Conservation (phyloP, 306 rosid species). For the Potentilla sterilis region DNA sequence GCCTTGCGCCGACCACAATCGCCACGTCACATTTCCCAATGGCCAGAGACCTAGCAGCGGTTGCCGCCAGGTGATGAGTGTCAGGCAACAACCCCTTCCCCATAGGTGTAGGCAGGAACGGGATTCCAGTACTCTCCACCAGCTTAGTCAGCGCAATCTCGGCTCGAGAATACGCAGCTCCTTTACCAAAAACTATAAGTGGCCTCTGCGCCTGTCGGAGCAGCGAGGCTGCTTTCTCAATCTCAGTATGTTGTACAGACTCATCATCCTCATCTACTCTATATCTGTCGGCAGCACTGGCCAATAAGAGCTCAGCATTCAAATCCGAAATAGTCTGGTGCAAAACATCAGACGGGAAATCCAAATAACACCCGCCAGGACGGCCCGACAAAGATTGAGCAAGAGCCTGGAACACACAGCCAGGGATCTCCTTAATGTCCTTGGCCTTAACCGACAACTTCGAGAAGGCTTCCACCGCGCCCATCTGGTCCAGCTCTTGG, state of each 20-base stretch:
- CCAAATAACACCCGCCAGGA: constrained; percentile 86
- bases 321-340: constrained; percentile 56
- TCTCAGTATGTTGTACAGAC: neutral
- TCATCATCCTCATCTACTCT: no score
- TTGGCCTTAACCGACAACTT: constrained; percentile 66
- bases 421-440: constrained; percentile 58
- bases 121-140: constrained; percentile 79
- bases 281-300: constrained; percentile 34
- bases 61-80: constrained; percentile 74
- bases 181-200: constrained; percentile 83
- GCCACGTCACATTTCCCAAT: constrained; percentile 94
- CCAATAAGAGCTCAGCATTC: constrained; percentile 58
- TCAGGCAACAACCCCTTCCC: constrained; percentile 86
- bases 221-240: constrained; percentile 51
- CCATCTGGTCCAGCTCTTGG: constrained; percentile 89
- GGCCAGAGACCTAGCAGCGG: constrained; percentile 87
- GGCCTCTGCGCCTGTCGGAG: constrained; percentile 72
- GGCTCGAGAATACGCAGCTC: constrained; percentile 81
- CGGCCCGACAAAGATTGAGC: constrained; percentile 48
- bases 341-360: constrained; percentile 79
- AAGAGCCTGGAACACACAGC: constrained; percentile 53
- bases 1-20: constrained; percentile 77
- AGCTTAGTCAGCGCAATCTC: constrained; percentile 57
- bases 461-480: constrained; percentile 69
- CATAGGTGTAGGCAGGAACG: constrained; percentile 95